phyloP scores from a whole-genome alignment of 1,139 yeast species.

The Candida tetrigidarum region DNA sequence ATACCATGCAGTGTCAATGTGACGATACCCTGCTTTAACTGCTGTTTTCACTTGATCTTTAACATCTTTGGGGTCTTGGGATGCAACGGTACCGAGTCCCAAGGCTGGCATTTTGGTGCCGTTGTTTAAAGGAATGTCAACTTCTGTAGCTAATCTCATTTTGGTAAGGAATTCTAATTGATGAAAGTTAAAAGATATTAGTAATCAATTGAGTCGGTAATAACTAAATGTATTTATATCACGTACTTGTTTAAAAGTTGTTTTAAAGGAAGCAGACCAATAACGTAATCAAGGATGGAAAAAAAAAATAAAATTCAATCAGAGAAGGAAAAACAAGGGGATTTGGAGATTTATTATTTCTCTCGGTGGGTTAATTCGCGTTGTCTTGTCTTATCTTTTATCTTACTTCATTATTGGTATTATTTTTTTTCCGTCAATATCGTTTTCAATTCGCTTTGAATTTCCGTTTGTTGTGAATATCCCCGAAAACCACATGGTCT shows the following conservation, averaged over 20 bases:
- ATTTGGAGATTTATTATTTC: too few relatives aligned
- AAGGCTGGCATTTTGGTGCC: conserved; percentile 42
- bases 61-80: conserved; percentile 35
- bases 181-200: too few relatives aligned
- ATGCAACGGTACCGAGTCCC: conserved; percentile 44
- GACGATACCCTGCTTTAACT: conserved; percentile 45
- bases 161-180: conserved; percentile 7
- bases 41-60: conserved; percentile 44
- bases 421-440: neutral
- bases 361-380: too few relatives aligned
- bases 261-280: too few relatives aligned
- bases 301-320: neutral
- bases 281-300: neutral
- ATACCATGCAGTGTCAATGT: conserved; percentile 48
- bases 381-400: too few relatives aligned
- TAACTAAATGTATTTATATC: too few relatives aligned
- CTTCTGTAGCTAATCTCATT: conserved; percentile 25
- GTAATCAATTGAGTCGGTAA: neutral
- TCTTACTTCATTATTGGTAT: too few relatives aligned
- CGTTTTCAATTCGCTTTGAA: too few relatives aligned
- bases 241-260: too few relatives aligned
- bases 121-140: conserved; percentile 30
- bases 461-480: too few relatives aligned
- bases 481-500: too few relatives aligned
- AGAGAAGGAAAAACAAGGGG: too few relatives aligned